These are phyloP conservation scores for Dothideomycetidae sp. DNA, from an alignment of 2,329 filamentous ascomycete species.

Conservation along the genomic window DNA sequence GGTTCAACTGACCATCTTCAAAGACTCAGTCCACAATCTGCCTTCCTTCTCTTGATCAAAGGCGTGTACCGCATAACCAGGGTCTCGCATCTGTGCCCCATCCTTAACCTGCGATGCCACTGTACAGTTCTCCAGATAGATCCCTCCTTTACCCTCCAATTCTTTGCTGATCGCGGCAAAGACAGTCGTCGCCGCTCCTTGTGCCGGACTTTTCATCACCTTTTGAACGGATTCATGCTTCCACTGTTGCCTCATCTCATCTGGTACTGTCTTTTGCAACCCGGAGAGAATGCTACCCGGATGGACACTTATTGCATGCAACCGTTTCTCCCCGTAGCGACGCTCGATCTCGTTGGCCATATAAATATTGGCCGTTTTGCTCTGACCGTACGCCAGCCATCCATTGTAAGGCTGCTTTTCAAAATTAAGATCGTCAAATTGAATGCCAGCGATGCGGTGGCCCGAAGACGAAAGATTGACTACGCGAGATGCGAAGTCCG, in stretches of 20 bases:
- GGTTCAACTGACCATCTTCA: slow-evolving; percentile 18
- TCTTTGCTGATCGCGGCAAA: slow-evolving; percentile 30
- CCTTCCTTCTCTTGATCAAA: slow-evolving; percentile 28
- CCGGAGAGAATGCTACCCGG: slow-evolving; percentile 31
- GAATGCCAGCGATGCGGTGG: slow-evolving; percentile 25
- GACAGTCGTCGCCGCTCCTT: slow-evolving; percentile 37
- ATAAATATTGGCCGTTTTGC: slow-evolving; percentile 39
- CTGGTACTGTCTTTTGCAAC: too few relatives aligned
- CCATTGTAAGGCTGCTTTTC: slow-evolving; percentile 23
- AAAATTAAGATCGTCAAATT: slow-evolving; percentile 30
- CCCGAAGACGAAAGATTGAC: slow-evolving; percentile 31
- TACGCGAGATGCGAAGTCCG: slow-evolving; percentile 33
- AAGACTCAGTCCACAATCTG: slow-evolving; percentile 30
- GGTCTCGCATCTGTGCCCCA: slow-evolving; percentile 6
- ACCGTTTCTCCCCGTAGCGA: slow-evolving; percentile 29
- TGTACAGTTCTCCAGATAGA: too few relatives aligned
- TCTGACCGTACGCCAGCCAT: slow-evolving; percentile 31
- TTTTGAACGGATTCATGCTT: too few relatives aligned
- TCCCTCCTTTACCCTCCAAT: slow-evolving; percentile 34
- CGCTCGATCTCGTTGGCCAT: slow-evolving; percentile 39
- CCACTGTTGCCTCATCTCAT: neutral
- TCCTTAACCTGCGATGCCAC: too few relatives aligned
- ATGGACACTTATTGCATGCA: slow-evolving; percentile 33
- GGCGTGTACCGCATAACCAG: slow-evolving; percentile 22
- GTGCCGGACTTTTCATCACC: slow-evolving; percentile 18